Evolutionary conservation across 192 early-diverging fungal genomes (phyloP).

Genomic region (Rhizophagus prolifer): DNA sequence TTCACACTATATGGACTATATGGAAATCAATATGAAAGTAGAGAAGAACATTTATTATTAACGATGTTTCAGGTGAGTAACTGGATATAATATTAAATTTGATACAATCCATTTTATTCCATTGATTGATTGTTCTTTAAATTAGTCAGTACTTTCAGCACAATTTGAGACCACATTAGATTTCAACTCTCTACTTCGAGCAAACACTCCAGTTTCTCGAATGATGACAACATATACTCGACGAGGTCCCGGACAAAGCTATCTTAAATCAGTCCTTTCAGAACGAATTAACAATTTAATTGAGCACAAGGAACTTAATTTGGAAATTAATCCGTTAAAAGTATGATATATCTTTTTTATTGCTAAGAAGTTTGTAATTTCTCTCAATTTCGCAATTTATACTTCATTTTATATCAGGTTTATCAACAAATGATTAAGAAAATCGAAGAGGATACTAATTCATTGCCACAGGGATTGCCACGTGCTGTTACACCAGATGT

Average conservation of each 20-base stretch:
- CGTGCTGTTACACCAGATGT: conserved; percentile 78
- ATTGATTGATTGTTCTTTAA: background rate
- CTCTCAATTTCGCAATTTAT: background rate
- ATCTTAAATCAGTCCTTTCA: conserved; percentile 83
- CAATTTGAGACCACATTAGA: conserved; percentile 92
- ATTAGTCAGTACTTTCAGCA: conserved; percentile 77
- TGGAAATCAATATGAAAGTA: conserved; percentile 94
- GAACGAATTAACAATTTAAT: conserved; percentile 79
- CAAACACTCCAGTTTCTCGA: conserved; percentile 95
- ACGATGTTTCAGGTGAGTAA: conserved; percentile 88
- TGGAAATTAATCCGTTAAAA: conserved; percentile 95
- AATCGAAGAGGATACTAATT: conserved; percentile 64
- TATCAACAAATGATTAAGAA: conserved; percentile 83
- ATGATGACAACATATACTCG: conserved; percentile 98
- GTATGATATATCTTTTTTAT: conserved; percentile 34
- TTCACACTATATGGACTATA: conserved; percentile 93
- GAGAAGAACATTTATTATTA: conserved; percentile 92
- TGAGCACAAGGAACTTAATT: conserved; percentile 76
- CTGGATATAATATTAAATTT: background rate
- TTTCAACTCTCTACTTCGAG: conserved; percentile 83
- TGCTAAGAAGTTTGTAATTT: too few relatives aligned
- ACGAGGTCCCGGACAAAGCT: conserved; percentile 90
- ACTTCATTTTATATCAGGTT: conserved; percentile 39
- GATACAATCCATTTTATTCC: background rate
- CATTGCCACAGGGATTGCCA: conserved; percentile 62